Conservation (phyloP, 2,329 filamentous ascomycete genomes). For the Pyrenochaeta sp. region DNA sequence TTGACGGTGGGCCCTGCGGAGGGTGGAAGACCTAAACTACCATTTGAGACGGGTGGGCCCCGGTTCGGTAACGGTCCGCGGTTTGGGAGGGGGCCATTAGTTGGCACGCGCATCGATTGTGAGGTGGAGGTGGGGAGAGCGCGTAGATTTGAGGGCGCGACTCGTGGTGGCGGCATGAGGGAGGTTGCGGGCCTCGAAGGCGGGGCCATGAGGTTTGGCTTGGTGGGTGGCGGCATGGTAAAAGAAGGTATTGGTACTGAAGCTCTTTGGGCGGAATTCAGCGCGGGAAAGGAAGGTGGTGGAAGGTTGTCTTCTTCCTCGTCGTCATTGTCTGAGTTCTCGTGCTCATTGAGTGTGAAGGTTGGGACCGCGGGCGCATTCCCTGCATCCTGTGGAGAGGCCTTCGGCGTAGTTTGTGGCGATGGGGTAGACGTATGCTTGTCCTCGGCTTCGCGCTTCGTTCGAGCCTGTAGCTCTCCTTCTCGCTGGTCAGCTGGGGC, state of each 20-base stretch:
- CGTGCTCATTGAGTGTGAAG: conserved; percentile 49
- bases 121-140: conserved; percentile 37
- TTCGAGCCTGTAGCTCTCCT: conserved; percentile 21
- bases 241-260: conserved; percentile 33
- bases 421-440: conserved; percentile 20
- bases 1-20: conserved; percentile 41
- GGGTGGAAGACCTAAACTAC: conserved; percentile 48
- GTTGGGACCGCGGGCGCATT: conserved; percentile 38
- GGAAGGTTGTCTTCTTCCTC: conserved; percentile 47
- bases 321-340: conserved; percentile 27
- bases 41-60: conserved; percentile 52
- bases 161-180: conserved; percentile 48
- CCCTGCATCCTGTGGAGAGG: conserved; percentile 20
- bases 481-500: conserved; percentile 21
- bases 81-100: conserved; percentile 59
- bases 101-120: conserved; percentile 51
- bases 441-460: conserved; percentile 8
- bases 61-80: conserved; percentile 53
- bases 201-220: conserved; percentile 44
- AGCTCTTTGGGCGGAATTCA: conserved; percentile 57
- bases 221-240: conserved; percentile 29
- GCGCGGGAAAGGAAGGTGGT: conserved; percentile 55
- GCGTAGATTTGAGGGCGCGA: conserved; percentile 49
- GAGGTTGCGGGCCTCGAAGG: conserved; percentile 40
- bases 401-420: conserved; percentile 45